These are phyloP conservation scores for Phytophthora pisi DNA, from an alignment of 352 stramenopile genomes.

Conservation along the genomic window DNA sequence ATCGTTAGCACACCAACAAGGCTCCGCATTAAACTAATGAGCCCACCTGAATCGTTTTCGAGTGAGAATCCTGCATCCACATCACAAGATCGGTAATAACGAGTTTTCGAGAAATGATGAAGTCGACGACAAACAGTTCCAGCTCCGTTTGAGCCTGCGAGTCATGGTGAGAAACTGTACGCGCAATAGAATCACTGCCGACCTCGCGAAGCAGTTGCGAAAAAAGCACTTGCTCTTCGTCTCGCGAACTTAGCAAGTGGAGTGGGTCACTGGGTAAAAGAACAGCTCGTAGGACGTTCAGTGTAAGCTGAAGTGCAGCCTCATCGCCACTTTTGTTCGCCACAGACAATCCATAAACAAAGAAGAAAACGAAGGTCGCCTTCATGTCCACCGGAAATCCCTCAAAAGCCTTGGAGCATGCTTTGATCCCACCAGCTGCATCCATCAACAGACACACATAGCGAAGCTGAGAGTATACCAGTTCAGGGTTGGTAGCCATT, in stretches of 20 bases:
- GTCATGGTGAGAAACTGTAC: background rate
- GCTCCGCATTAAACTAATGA: background rate
- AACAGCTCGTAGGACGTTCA: constrained; percentile 28
- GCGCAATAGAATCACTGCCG: background rate
- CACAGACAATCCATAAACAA: constrained; percentile 19
- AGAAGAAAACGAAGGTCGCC: constrained; percentile 25
- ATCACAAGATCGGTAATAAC: constrained; percentile 30
- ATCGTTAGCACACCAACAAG: constrained; percentile 11
- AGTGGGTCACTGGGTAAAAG: constrained; percentile 21
- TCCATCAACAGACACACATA: constrained; percentile 49
- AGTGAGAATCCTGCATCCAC: constrained; percentile 10
- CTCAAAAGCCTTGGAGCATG: constrained; percentile 23
- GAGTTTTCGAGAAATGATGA: constrained; percentile 33
- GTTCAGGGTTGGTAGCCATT: constrained; percentile 15
- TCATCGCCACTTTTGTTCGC: constrained; percentile 18
- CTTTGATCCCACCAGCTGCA: constrained; percentile 22
- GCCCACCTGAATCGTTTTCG: constrained; percentile 20
- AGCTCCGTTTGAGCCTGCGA: constrained; percentile 22
- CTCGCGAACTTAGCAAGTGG: constrained; percentile 20
- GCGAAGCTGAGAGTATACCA: constrained; percentile 41
- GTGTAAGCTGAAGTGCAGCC: constrained; percentile 18
- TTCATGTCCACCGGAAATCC: constrained; percentile 22
- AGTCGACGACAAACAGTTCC: constrained; percentile 43
- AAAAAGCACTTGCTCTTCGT: constrained; percentile 37
- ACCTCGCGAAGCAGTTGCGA: constrained; percentile 32